Base-by-base conservation (phyloP, 257 asterid species). In the Catharanthus roseus region DNA sequence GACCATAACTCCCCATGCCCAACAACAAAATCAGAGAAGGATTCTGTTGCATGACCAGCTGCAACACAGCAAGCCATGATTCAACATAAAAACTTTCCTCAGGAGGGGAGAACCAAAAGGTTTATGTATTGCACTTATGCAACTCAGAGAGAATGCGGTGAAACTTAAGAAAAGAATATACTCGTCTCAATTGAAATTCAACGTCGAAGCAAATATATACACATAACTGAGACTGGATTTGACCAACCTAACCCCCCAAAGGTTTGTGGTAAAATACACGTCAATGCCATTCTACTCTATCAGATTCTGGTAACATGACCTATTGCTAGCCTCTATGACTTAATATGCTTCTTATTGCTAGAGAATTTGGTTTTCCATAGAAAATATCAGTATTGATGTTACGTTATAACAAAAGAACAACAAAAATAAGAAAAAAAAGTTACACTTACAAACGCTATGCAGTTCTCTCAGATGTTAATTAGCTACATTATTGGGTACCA, bases 1-100 rank as follows among this genome's bases (percentile, higher is more conserved):
- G 97, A 91, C 99, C 99, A 95, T 68, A 95, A 78, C 88, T 95
- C 99, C 5, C 99, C 97, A 71, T 95, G 95, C 65, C 99, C 99
- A 60, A 80, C 99, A 83, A 91, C 99, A 89, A 91, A 95, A 75
- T 95, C 99, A 1, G 99, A 89, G 80, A 91, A 91, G n/a, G 99
- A 89, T 73, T 95, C 97, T 10, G 99, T 89, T 18, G 79, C 97
- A 72, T 95, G 97, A 74, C 99, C 99, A 83, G 99, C 99, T 95
- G 93, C 88, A 88, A 31, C 58, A 82, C 62, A 84, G 53, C 67
- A 78, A 68, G 68, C 41, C 12, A 58, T 55, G 47, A 68, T 26
- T 24, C 29, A 21, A 47, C 39, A 26, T 71, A 24, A 62, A 58
- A 71, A 54, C 6, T 28, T 28, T 65, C 55, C 53, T 31, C 28